phyloP scores from a whole-genome alignment of 208 protist species.

The Borovskyia barvae region DNA sequence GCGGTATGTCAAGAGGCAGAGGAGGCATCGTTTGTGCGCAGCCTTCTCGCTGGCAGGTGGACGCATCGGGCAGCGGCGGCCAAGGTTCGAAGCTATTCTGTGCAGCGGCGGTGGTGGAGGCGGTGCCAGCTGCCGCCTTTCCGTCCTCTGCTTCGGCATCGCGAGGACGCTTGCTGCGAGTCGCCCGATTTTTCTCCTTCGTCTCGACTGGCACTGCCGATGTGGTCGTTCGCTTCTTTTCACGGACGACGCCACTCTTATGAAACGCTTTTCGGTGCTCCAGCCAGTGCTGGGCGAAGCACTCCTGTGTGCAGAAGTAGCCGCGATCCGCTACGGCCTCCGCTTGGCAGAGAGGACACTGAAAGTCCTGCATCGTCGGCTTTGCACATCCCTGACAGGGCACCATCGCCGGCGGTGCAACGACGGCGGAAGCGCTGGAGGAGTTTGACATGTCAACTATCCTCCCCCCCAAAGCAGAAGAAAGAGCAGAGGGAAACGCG shows the following conservation, averaged over 20 bases:
- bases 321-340: conserved; percentile 48
- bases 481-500: too few species aligned
- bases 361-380: conserved; percentile 41
- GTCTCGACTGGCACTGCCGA: background rate
- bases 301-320: conserved; percentile 85
- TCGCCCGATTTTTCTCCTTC: background rate
- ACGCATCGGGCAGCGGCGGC: too few species aligned
- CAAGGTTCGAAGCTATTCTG: too few species aligned
- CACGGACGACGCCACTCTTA: conserved; percentile 62
- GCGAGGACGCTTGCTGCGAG: background rate
- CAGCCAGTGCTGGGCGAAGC: conserved; percentile 81
- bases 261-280: conserved; percentile 70
- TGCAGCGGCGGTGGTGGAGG: too few species aligned
- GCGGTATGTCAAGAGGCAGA: conserved; percentile 33
- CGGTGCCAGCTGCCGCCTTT: too few species aligned
- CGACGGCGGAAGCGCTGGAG: background rate
- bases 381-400: conserved; percentile 62
- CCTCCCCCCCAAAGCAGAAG: too few species aligned
- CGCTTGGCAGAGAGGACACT: conserved; percentile 87
- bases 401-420: background rate
- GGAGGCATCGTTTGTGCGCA: conserved; percentile 28
- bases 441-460: background rate
- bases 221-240: conserved; percentile 23
- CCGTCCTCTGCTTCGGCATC: background rate
- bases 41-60: background rate